Base-by-base conservation (phyloP, 371 early-diverging fungal genomes). In the Chytridium lagenaria region DNA sequence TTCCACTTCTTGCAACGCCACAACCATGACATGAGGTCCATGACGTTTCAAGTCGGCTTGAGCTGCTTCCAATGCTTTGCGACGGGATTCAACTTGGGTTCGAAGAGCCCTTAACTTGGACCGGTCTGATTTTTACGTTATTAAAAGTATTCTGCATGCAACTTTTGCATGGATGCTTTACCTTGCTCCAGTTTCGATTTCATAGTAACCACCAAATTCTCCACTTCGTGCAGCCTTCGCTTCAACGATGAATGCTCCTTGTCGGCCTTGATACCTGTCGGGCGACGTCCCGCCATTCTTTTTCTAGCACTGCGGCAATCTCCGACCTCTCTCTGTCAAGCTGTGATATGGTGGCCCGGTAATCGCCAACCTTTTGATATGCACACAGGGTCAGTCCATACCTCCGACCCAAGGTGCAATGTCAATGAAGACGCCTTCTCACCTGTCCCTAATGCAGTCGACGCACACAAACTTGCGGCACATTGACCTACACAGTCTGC, bases 1-100 rank as follows among this genome's bases (percentile, higher is more conserved):
- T 16, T 78, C 64, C 1, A 67, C 31, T 40, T 78, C 76, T 12
- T 61, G 36, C 19, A 7, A 28, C 36, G 34, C 31, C 19, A 10
- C 16, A 7, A 31, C 26, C 10, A 34, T 36, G 7, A 23, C 61
- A 34, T 15, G 37, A 10, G 19, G 30, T 3, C 19, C 34, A 10
- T 61, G 3, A 7, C 3, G 34, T 34, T 61, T 37, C 37, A 61
- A 23, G 10, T 61, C 61, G 7, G 7, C 31, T 12, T 16, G 61
- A 36, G 61, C 61, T 22, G 7, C 10, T 23, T 31, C 31, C 7
- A 61, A 7, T 7, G 61, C 61, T 16, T 37, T 31, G 7, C 61
- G 30, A 5, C 61, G 30, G 7, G 36, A 22, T 12, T 30, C 61
- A 2, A 23, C 61, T 37, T 61, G 34, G 7, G 7, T 52, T 52